Evolutionary conservation across 306 rosid genomes (phyloP), one percentile per base, ranked within the genome.

Genomic region (Glycyrrhiza uralensis): DNA sequence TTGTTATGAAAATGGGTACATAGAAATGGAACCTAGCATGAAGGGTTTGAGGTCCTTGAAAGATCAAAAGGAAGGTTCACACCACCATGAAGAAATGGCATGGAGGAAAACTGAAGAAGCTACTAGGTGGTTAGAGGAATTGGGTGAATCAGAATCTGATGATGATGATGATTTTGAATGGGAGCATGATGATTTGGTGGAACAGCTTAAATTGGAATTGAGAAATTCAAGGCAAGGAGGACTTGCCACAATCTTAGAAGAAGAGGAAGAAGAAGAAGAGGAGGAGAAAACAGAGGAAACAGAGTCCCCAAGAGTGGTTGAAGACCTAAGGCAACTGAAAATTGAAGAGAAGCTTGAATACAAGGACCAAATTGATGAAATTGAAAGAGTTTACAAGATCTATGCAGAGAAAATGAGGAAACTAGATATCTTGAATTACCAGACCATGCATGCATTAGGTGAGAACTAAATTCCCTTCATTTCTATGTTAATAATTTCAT

Each of bases 391-490:
- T 51, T 79, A 89, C 80, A 82, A 65, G 58, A 69, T 50, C 70
- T 93, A 93, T 54, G 87, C 84, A 3, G 97, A 87, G 56, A 89
- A 82, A 36, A 91, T 89, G 97, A 52, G 80, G 77, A 91, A 91
- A 65, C 88, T 93, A 62, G 98, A 93, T 71, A 81, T 87, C 68
- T 59, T 93, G 85, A 93, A 93, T 77, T 79, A 71, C 80, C 97
- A 91, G 81, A 77, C 89, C 81, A 83, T 93, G 97, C 96, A 93
- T 87, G 88, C 88, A 66, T 72, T 89, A 66, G 97, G 97, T 93
- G 29, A 70, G 87, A 77, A 75, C 46, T 54, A 14, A 76, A 64
- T 62, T 28, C 19, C 12, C 35, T 35, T 41, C 18, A 10, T 41
- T 51, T 76, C 52, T 32, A 28, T 58, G 61, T 59, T 80, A 39